Base-by-base conservation (phyloP, 1,284 basidiomycete genomes). In the Pterulicium gracile region DNA sequence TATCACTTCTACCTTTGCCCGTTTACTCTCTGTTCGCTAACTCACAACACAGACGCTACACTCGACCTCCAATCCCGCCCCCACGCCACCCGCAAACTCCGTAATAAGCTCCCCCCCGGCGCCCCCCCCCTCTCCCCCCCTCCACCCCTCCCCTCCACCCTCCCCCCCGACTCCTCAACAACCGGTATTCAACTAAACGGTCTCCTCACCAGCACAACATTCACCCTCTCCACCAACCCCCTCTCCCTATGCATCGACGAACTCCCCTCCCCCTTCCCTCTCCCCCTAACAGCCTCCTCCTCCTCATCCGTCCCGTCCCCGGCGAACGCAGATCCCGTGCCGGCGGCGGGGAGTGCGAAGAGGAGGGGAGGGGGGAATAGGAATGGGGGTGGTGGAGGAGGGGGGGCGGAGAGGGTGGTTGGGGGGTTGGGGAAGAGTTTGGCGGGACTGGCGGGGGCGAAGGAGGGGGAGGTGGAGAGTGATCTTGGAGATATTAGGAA, bases 221-320 rank as follows among this genome's bases (percentile, higher is more conserved):
- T 86, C 56, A 32, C 27, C 10, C 27, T 32, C 27, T 32, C 27
- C 10, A 71, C 75, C 14, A 88, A 87, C 56, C 86, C 85, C 3
- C 81, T 86, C 56, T 88, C 85, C 1, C 75, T 88, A 41, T 73
- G 80, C 2, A 79, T 88, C 35, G 87, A 89, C 54, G 86, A 89
- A 56, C 72, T 89, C 21, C 81, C 84, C 1, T 88, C 86, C 0
- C 82, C 83, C 2, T 89, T 88, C 66, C 82, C 86, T 0, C 68
- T 89, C 13, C 77, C 86, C 2, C 72, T 89, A 17, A 83, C 81
- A 2, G 52, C 60, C 85, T 58, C 51, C 51, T 34, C 0, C 54
- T 58, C 0, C 60, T 18, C n/a, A 43, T 18, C 1, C 17, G 15
- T 32, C 19, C 22, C 20, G 12, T 47, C 48, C 12, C 23, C 32